Percentiles rank a stretch among this genome's conserved stretches.
phyloP scores from a whole-genome alignment of 2,329 filamentous ascomycete species.

The Stenocarpella maydis region DNA sequence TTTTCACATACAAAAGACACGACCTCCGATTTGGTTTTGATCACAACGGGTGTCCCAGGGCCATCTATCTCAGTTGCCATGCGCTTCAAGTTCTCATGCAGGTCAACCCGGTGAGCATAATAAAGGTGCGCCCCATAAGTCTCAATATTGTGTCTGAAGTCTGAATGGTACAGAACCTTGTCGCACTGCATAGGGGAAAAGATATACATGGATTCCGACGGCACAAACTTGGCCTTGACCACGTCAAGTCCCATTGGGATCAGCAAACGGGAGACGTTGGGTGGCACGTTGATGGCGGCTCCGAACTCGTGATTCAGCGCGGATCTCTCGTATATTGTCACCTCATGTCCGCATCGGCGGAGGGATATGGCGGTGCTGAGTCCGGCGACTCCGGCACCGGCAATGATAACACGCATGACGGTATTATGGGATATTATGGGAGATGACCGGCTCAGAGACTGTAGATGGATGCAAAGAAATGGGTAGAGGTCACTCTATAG shows the following conservation, averaged over 20 bases:
- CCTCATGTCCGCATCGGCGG: neutral
- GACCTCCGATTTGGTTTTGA: neutral
- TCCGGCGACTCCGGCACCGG: constrained; percentile 2
- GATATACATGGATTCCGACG: neutral
- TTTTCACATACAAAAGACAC: neutral
- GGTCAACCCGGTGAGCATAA: neutral
- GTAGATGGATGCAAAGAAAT: no score
- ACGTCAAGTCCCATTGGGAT: neutral
- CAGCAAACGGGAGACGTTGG: neutral
- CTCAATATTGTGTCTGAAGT: neutral
- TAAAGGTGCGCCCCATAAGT: neutral
- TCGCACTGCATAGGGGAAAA: neutral
- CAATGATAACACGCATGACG: neutral
- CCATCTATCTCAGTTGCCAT: neutral
- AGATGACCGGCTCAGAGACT: no score
- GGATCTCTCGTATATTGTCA: neutral
- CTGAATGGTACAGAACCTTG: neutral
- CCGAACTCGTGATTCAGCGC: neutral
- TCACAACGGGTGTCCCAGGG: neutral
- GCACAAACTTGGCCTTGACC: neutral
- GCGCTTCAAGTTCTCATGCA: neutral
- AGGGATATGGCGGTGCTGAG: constrained; percentile 10
- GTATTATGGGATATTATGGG: no score
- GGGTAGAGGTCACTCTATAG: no score
- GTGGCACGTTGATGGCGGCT: neutral